Evolutionary conservation across 2,329 filamentous ascomycete species (phyloP), one percentile per base, ranked within the genome.

Genomic region (Fusarium sp.): DNA sequence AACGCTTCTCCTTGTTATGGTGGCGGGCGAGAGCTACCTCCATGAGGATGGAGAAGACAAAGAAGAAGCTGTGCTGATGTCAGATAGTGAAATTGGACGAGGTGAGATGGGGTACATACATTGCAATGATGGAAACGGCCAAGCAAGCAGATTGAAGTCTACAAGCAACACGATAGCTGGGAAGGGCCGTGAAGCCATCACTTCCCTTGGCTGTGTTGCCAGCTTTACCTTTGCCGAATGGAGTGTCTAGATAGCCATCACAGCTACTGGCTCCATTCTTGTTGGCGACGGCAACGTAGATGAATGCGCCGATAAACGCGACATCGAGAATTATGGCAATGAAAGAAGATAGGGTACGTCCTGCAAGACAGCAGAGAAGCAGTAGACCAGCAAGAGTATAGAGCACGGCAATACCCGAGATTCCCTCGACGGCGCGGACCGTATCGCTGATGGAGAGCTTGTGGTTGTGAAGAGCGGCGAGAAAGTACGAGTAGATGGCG

Each of bases 401-500:
- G 10, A 97, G 80, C 0, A 92, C 89, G 3, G 91, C 94, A 2
- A 88, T 88, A 60, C 95, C 95, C 0, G 94, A 89, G 68, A 98
- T 91, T 72, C 94, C 94, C 79, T 92, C 91, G 65, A 97, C 93
- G 32, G 94, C 94, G 65, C 92, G 91, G 69, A 92, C 85, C 85
- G 89, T 92, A 75, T 83, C 90, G 20, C 88, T 86, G 74, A 95
- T 95, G 67, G 79, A 66, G 15, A 92, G 82, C 75, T 91, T 78
- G 83, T 94, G 90, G 78, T 92, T 90, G 71, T 89, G 82, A 15
- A 95, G 89, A 10, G 93, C 89, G 10, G 93, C 90, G 59, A 98
- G 90, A 87, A 95, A 97, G 87, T 97, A 98, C 59, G 91, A 92
- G 87, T 93, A 95, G 79, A 97, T 89, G 75, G 89, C 93, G 71